phyloP scores from a whole-genome alignment of 108 stramenopile genomes.

The Skeletonema marinoi region DNA sequence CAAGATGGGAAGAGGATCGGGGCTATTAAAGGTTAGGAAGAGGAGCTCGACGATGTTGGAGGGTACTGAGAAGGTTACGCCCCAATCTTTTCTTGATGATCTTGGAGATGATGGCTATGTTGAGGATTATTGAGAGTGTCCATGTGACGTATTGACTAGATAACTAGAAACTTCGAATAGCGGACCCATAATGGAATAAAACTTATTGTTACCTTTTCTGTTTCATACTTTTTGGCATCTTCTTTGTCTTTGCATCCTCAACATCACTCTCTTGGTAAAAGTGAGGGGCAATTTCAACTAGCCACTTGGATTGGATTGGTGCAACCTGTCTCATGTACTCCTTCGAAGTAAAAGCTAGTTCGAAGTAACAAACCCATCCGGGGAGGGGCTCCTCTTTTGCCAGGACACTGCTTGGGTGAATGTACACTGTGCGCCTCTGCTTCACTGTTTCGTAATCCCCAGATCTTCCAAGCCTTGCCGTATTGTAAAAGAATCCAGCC shows the following conservation, averaged over 20 bases:
- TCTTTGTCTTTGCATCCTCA: constrained; percentile 87
- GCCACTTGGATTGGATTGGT: constrained; percentile 94
- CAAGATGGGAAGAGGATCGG: background rate
- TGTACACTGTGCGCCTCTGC: constrained; percentile 92
- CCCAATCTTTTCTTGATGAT: background rate
- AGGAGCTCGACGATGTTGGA: background rate
- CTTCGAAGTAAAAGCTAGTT: constrained; percentile 97
- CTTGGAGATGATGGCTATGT: background rate
- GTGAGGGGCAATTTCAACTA: constrained; percentile 97
- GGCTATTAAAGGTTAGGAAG: background rate
- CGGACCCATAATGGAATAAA: background rate
- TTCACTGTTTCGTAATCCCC: constrained; percentile 98
- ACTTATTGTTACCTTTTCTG: background rate
- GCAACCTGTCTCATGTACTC: constrained; percentile 98
- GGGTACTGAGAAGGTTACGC: background rate
- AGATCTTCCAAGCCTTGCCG: constrained; percentile 84
- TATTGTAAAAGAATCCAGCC: constrained; percentile 98
- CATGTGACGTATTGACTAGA: no score
- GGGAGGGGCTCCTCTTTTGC: constrained; percentile 93
- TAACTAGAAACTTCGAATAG: no score
- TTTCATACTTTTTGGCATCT: constrained; percentile 72
- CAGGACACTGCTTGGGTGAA: constrained; percentile 95
- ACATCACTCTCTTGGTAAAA: constrained; percentile 95
- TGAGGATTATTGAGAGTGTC: background rate
- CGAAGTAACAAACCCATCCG: constrained; percentile 93